Conservation (phyloP, 176 grass and related monocot species). For the Cocos nucifera region DNA sequence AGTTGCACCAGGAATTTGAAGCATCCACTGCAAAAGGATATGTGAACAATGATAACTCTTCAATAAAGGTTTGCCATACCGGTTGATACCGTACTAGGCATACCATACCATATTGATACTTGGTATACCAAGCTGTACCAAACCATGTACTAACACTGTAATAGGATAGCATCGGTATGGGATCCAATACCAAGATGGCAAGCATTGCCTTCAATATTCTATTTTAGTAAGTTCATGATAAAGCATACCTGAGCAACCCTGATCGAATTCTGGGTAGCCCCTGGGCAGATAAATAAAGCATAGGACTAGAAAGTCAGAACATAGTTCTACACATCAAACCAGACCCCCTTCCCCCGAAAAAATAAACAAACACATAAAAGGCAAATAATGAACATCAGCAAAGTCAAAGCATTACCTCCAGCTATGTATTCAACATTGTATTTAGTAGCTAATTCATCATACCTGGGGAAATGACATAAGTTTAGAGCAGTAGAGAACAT, state of each 20-base stretch:
- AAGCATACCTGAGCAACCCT: slow-evolving; percentile 91
- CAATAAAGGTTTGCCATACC: background rate
- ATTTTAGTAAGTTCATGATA: background rate
- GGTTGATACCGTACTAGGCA: no score
- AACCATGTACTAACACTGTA: no score
- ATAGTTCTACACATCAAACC: no score
- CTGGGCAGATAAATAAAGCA: slow-evolving; percentile 35
- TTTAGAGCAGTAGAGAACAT: no score
- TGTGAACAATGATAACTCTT: background rate
- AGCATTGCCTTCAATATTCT: background rate
- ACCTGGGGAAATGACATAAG: slow-evolving; percentile 31
- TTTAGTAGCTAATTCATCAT: slow-evolving; percentile 79
- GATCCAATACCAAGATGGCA: no score
- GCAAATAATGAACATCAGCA: no score
- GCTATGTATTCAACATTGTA: slow-evolving; percentile 86
- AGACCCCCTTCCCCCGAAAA: background rate
- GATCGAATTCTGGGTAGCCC: slow-evolving; percentile 94
- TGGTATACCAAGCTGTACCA: no score
- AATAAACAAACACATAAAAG: background rate
- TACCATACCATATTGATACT: no score
- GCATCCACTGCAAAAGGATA: slow-evolving; percentile 72
- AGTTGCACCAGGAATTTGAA: slow-evolving; percentile 82
- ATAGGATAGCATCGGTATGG: no score
- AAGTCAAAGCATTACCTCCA: slow-evolving; percentile 46
- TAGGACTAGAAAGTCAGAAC: background rate